Evolutionary conservation across 768 basidiomycete species (phyloP).

Genomic region (Suillus ampliporus): DNA sequence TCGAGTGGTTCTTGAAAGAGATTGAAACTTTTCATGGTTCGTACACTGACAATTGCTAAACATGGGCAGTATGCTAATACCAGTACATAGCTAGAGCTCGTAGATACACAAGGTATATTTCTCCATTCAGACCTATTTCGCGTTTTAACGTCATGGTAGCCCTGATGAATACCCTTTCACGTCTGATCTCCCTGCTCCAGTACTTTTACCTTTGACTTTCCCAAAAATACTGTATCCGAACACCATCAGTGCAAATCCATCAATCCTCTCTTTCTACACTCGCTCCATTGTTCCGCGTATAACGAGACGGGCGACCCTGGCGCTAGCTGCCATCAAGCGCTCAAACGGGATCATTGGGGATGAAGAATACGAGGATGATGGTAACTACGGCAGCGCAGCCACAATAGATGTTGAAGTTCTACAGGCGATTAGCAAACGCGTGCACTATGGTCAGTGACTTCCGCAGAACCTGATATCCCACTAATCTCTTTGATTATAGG

Average conservation of each 20-base stretch:
- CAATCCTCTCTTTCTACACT: constrained; percentile 90
- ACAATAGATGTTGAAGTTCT: constrained; percentile 95
- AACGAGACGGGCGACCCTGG: constrained; percentile 70
- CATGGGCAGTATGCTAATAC: constrained; percentile 11
- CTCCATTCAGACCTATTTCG: not conserved
- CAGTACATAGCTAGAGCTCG: constrained; percentile 82
- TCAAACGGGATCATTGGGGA: constrained; percentile 68
- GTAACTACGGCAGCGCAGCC: constrained; percentile 96
- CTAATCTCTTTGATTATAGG: constrained; percentile 52
- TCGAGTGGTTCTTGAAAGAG: constrained; percentile 98
- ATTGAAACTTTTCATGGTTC: constrained; percentile 93
- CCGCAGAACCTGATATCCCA: not conserved
- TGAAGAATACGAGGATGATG: constrained; percentile 87
- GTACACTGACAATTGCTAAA: constrained; percentile 35
- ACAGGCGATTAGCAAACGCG: constrained; percentile 97
- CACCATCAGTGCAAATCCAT: constrained; percentile 82
- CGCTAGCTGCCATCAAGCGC: constrained; percentile 69
- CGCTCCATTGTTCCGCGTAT: constrained; percentile 89
- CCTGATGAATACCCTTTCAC: constrained; percentile 99
- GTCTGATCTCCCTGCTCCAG: constrained; percentile 75
- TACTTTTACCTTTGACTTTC: constrained; percentile 75
- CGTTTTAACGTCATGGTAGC: constrained; percentile 46
- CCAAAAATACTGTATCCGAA: constrained; percentile 82
- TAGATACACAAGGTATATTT: constrained; percentile 84
- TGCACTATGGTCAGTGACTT: constrained; percentile 84